A percentile compares a stretch with the other conserved stretches of the same genome.
These are phyloP conservation scores for Silene vulgaris DNA, from an alignment of 179 eudicot genomes.

Conservation along the genomic window DNA sequence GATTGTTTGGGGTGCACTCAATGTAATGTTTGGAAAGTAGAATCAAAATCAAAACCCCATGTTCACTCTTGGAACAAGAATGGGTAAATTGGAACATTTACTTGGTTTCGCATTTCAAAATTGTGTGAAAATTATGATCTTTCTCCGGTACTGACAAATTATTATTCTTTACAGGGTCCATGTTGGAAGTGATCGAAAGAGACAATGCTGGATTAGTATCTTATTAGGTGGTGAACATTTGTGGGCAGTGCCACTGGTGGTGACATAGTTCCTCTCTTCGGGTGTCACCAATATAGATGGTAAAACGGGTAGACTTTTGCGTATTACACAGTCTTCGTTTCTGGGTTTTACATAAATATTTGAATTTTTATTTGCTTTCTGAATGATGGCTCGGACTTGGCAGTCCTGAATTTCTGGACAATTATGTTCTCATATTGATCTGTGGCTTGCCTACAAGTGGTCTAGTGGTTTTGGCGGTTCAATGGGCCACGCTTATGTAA, in stretches of 20 bases:
- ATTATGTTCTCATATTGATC: too few relatives aligned
- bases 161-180: not conserved
- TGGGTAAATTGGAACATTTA: not conserved
- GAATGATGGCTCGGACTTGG: not conserved
- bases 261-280: not conserved
- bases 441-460: too few relatives aligned
- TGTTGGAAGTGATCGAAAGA: slow-evolving; percentile 1
- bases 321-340: not conserved
- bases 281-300: not conserved
- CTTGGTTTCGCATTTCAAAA: not conserved
- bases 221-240: not conserved
- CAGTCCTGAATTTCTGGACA: too few relatives aligned
- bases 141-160: not conserved
- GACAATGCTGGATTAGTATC: not conserved
- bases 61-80: not conserved
- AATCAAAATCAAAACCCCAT: not conserved
- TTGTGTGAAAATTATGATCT: not conserved
- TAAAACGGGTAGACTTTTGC: not conserved
- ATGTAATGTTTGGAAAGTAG: not conserved
- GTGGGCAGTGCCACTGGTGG: not conserved
- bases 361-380: not conserved
- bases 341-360: not conserved
- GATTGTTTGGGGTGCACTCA: not conserved
- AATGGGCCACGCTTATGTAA: too few relatives aligned
- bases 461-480: too few relatives aligned